phyloP scores from a whole-genome alignment of 208 protist species.

The Trypanosomatidae sp. region DNA sequence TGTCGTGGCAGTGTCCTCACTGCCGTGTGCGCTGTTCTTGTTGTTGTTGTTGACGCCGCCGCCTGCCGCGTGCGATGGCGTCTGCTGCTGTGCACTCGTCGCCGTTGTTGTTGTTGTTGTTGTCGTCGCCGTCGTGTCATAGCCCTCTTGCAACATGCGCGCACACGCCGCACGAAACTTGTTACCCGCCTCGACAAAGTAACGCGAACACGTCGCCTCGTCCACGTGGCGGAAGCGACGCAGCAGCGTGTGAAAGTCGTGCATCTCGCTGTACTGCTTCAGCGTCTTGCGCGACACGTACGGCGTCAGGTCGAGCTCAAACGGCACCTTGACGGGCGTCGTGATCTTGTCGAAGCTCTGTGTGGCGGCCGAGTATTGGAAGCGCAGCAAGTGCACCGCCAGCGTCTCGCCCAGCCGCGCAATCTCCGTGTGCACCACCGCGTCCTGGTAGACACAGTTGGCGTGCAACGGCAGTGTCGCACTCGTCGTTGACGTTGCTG shows the following conservation, averaged over 20 bases:
- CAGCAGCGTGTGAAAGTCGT: conserved; percentile 13
- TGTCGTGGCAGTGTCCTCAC: too few relatives aligned
- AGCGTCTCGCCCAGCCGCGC: conserved; percentile 50
- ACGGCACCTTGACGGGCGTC: conserved; percentile 30
- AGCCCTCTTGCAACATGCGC: too few relatives aligned
- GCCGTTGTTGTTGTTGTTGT: conserved; percentile 10
- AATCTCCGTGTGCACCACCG: conserved; percentile 38
- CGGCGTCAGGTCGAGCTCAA: conserved; percentile 33
- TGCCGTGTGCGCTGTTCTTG: not conserved
- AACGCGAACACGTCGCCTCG: too few relatives aligned
- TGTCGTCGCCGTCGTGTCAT: conserved; percentile 2
- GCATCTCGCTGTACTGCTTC: conserved; percentile 15
- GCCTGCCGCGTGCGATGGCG: not conserved
- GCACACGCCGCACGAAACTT: too few relatives aligned
- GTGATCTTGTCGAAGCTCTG: conserved; percentile 55
- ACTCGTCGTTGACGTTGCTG: conserved; percentile 2
- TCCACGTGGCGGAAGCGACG: conserved; percentile 19
- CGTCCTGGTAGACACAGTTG: conserved; percentile 70
- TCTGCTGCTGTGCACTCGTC: conserved; percentile 11
- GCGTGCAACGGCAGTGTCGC: conserved; percentile 3
- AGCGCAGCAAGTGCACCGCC: conserved; percentile 69
- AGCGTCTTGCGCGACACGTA: conserved; percentile 32
- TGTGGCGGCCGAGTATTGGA: conserved; percentile 36
- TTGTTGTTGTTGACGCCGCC: conserved; percentile 9
- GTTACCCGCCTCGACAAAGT: too few relatives aligned